Conservation (phyloP, 805 yeast species). For the Metschnikowia lunata region DNA sequence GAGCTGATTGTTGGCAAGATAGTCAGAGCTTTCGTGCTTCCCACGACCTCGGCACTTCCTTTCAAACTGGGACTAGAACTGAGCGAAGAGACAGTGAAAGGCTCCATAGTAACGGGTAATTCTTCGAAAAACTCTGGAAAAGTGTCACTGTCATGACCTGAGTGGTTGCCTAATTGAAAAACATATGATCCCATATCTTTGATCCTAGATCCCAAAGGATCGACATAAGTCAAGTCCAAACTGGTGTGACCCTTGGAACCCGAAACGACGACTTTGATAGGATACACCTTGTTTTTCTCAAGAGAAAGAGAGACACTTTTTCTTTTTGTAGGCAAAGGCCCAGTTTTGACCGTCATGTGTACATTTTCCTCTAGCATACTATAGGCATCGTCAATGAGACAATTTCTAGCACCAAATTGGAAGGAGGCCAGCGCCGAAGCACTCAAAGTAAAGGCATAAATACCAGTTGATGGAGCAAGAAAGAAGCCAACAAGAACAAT, state of each 20-base stretch:
- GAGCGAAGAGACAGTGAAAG: too few relatives aligned
- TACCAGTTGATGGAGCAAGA: neutral
- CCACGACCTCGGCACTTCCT: too few relatives aligned
- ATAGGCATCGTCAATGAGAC: neutral
- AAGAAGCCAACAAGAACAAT: neutral
- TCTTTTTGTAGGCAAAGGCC: too few relatives aligned
- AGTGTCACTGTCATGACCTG: too few relatives aligned
- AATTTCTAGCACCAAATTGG: neutral
- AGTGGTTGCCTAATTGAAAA: too few relatives aligned
- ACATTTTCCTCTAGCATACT: neutral
- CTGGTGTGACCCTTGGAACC: neutral
- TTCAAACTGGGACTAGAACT: too few relatives aligned
- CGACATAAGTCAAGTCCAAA: neutral
- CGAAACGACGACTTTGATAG: neutral
- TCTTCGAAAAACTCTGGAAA: too few relatives aligned
- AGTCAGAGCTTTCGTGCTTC: too few relatives aligned
- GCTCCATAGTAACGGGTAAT: too few relatives aligned
- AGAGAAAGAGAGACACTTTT: neutral
- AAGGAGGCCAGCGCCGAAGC: neutral
- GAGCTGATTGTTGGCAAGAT: too few relatives aligned
- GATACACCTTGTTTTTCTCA: neutral
- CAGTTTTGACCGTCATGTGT: too few relatives aligned
- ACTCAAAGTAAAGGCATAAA: neutral
- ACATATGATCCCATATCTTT: too few relatives aligned
- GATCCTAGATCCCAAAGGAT: neutral